Conservation (phyloP, 78 protist species). For the Planoprotostelium fungivorum region DNA sequence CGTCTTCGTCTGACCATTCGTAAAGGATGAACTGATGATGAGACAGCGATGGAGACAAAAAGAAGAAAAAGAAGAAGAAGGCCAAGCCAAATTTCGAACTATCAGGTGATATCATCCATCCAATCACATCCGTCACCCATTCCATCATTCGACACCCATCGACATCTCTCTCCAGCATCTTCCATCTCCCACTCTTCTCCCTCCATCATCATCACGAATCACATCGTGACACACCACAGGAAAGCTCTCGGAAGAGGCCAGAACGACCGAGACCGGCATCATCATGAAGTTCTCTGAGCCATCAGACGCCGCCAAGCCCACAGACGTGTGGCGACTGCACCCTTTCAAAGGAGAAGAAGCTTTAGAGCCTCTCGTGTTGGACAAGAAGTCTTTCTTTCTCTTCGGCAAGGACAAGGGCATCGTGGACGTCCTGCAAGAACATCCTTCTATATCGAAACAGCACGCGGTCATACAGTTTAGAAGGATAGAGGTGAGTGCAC, state of each 20-base stretch:
- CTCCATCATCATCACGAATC: too few relatives aligned
- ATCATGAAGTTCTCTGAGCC: background rate
- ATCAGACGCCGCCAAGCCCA: slow-evolving; percentile 23
- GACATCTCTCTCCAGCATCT: too few relatives aligned
- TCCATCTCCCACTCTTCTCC: too few relatives aligned
- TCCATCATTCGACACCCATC: too few relatives aligned
- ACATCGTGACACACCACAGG: too few relatives aligned
- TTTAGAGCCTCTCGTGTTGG: slow-evolving; percentile 42
- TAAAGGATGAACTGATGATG: background rate
- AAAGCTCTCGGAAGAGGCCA: background rate
- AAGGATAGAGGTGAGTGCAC: background rate
- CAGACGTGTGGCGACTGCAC: slow-evolving; percentile 66
- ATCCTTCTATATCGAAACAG: slow-evolving; percentile 85
- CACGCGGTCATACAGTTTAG: slow-evolving; percentile 84
- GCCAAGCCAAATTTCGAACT: background rate
- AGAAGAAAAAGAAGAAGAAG: background rate
- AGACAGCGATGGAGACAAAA: background rate
- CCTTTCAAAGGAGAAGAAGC: slow-evolving; percentile 66
- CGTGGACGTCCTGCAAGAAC: slow-evolving; percentile 83
- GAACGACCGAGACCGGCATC: background rate
- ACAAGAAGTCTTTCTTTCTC: slow-evolving; percentile 48
- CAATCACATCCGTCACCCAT: too few relatives aligned
- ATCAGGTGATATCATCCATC: too few relatives aligned
- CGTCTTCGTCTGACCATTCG: too few relatives aligned
- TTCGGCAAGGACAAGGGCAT: slow-evolving; percentile 73